Base-by-base conservation (phyloP, 1,284 basidiomycete species). In the Apiotrichum veenhuisii region DNA sequence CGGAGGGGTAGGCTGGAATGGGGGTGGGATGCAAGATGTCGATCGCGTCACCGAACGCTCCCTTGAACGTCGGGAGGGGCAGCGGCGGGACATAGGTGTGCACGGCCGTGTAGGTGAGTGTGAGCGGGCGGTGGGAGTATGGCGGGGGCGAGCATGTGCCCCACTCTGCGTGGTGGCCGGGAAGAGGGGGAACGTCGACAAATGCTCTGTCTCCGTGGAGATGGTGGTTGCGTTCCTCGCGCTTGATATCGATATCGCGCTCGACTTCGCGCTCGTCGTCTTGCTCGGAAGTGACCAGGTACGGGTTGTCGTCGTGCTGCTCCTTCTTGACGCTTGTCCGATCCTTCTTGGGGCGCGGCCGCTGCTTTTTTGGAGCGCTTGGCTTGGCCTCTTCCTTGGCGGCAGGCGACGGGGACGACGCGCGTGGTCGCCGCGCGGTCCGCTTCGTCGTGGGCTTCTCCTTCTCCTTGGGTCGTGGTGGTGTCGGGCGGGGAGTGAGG, bases 401-500 rank as follows among this genome's bases (percentile, higher is more conserved):
- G 3, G 20, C 40, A 12, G 33, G 46, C 20, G 46, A 48, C 20
- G 33, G 30, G 10, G 46, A 48, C 9, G 33, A 11, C 12, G 42
- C 9, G 17, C 42, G 42, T 7, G 42, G 27, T 8, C 26, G 26
- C 25, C 20, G 30, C 27, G 44, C 25, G 20, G 20, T 23, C 22
- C 11, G 8, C 40, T 23, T 42, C 3, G 20, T 27, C 25, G 12
- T 23, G 11, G 5, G 20, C 20, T 12, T 25, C 33, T 20, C 26
- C 44, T 18, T 45, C 26, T 22, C 30, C 42, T 33, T 8, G 41
- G 20, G 17, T 20, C 42, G 41, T 3, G 56, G 56, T 25, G 55
- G 55, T 26, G 56, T 58, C 15, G 52, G 48, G 34, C 47, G 47
- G 17, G 56, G 56, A 15, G 56, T 58, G 42, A 47, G 56, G 1